phyloP scores from a whole-genome alignment of 306 rosid genomes.

The Cucumis cinereus region DNA sequence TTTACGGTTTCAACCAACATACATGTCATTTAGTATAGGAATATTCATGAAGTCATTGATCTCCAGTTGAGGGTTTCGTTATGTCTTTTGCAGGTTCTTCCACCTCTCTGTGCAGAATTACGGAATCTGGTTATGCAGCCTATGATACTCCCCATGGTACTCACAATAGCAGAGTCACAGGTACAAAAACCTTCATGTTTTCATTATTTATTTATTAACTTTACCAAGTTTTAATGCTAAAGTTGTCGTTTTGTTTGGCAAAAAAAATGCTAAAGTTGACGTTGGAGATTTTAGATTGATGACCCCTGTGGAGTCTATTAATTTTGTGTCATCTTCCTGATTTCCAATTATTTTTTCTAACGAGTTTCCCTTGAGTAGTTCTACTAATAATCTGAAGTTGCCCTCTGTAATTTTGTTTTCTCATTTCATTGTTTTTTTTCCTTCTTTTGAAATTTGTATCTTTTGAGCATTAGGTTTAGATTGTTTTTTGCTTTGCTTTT shows the following conservation, averaged over 20 bases:
- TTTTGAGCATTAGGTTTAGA: neutral
- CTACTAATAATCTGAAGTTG: neutral
- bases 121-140: constrained; percentile 97
- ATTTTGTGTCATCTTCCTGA: neutral
- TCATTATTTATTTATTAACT: neutral
- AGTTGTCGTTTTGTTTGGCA: too few relatives aligned
- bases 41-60: neutral
- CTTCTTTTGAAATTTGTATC: neutral
- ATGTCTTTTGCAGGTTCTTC: constrained; percentile 65
- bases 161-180: constrained; percentile 97
- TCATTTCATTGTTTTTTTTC: neutral
- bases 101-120: constrained; percentile 98
- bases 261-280: too few relatives aligned
- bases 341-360: neutral
- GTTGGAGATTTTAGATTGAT: neutral
- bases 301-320: neutral
- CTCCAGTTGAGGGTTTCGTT: constrained; percentile 10
- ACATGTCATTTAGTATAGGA: neutral
- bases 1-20: neutral
- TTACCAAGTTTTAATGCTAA: neutral
- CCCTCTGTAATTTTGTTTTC: neutral
- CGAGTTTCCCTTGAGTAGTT: neutral
- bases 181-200: constrained; percentile 23
- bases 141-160: constrained; percentile 98
- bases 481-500: neutral